Evolutionary conservation across 192 early-diverging fungal genomes (phyloP), one percentile per base, ranked within the genome.

Genomic region (Chytriomyces sp.): DNA sequence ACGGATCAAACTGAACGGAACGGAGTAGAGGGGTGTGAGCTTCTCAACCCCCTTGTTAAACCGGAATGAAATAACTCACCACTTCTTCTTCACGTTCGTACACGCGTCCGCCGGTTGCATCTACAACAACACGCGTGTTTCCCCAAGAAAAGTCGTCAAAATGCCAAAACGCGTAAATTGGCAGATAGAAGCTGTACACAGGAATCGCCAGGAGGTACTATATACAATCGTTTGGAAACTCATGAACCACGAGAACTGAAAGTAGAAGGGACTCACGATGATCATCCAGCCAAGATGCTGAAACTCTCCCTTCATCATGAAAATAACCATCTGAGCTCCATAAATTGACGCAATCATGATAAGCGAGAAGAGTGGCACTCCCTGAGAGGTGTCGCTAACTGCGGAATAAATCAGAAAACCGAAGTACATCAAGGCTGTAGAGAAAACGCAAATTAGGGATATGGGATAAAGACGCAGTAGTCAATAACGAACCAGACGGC

Each of bases 141-240:
- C 96, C 96, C 93, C 94, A 95, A 0, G 91, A 91, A 74, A 96
- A 96, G 59, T 94, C 93, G 70, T 94, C 93, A 84, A 93, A 92
- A 74, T 93, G 93, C 93, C 92, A 93, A 83, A 96, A 96, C 1
- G 92, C 81, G 68, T 96, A 96, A 33, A 94, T 77, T 0, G 93
- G 93, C 26, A 95, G 83, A 66, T 90, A 87, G 78, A 94, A 93
- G 22, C 90, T 91, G 74, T 90, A 96, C 1, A 96, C 76, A 5
- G 94, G 93, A 26, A 91, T 88, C 2, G 93, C 91, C 2, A 93
- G 68, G 6, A 94, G 80, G 75, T 94, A 94, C 53, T 74, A 7
- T 31, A 25, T 30, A 7, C 12, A 5, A 7, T 59, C 6, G 8
- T 58, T 22, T n/a, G 2, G 34, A 5, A 64, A 17, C 17, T n/a